These are phyloP conservation scores for Populus deltoides DNA, from an alignment of 345 rosid species.

Conservation along the genomic window DNA sequence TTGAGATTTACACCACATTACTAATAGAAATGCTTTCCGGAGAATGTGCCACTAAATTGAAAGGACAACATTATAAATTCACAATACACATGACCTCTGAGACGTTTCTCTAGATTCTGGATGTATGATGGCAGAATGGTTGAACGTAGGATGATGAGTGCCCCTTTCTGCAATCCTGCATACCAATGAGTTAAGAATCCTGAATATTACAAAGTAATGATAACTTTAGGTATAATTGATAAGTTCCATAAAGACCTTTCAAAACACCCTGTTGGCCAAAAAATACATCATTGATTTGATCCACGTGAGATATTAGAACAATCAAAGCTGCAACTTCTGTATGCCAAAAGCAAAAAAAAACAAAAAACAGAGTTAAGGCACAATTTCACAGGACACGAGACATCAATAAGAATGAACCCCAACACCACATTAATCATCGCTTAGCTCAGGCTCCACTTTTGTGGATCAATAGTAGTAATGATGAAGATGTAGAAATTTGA, in stretches of 20 bases:
- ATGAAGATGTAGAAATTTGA: neutral
- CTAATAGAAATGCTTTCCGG: neutral
- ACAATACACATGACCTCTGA: conserved; percentile 44
- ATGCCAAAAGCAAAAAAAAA: neutral
- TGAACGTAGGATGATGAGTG: conserved; percentile 57
- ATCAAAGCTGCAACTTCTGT: conserved; percentile 71
- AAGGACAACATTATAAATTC: neutral
- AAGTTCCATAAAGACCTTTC: conserved; percentile 47
- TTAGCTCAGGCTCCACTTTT: neutral
- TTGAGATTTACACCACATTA: neutral
- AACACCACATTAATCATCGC: neutral
- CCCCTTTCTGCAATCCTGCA: conserved; percentile 56
- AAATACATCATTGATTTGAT: conserved; percentile 53
- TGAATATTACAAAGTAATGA: conserved; percentile 3
- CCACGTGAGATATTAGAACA: conserved; percentile 56
- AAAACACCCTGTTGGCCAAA: conserved; percentile 56
- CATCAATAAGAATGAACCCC: neutral
- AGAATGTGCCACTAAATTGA: neutral
- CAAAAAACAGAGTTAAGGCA: neutral
- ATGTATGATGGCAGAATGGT: conserved; percentile 44
- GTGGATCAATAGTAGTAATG: neutral
- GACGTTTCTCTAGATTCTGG: conserved; percentile 56
- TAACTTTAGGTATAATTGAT: conserved; percentile 7
- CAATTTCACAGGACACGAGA: neutral
- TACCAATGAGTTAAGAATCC: neutral